Conservation (phyloP, 192 early-diverging fungal species). For the Coemansia sp. region DNA sequence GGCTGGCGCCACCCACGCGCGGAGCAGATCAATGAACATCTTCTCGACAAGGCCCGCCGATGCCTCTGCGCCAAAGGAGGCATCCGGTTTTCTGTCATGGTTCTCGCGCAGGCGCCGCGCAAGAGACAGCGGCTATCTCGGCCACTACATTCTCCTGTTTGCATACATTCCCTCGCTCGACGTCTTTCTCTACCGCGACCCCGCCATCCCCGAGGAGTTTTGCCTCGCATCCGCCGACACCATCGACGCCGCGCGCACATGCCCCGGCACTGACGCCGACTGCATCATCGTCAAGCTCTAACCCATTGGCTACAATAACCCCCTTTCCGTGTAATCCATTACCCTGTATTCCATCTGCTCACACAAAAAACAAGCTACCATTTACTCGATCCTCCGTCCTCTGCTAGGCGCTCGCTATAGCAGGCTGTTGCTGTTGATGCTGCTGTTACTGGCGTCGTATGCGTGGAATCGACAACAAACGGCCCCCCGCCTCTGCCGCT, state of each 20-base stretch:
- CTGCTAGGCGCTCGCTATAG: neutral
- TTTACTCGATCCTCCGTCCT: neutral
- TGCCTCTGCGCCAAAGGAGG: neutral
- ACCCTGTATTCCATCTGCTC: too few species aligned
- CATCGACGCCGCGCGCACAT: slow-evolving; percentile 67
- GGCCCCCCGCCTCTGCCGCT: neutral
- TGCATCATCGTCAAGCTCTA: slow-evolving; percentile 58
- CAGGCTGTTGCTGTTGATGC: neutral
- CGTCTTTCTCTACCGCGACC: slow-evolving; percentile 83
- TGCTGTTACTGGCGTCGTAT: neutral
- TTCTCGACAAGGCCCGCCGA: slow-evolving; percentile 9
- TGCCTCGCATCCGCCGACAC: slow-evolving; percentile 66
- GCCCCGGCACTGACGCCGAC: slow-evolving; percentile 83
- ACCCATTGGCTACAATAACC: too few species aligned
- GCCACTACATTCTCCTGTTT: slow-evolving; percentile 87
- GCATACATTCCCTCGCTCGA: slow-evolving; percentile 79
- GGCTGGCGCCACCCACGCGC: slow-evolving; percentile 1
- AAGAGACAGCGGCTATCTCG: slow-evolving; percentile 62
- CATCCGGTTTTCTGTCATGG: slow-evolving; percentile 14
- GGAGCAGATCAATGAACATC: slow-evolving; percentile 20
- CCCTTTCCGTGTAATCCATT: too few species aligned
- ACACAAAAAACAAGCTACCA: neutral
- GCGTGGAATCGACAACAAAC: too few species aligned
- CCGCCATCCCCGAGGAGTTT: slow-evolving; percentile 67
- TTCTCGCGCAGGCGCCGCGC: slow-evolving; percentile 21